These are phyloP conservation scores for Oenanthe javanica DNA, from an alignment of 140 eudicot genomes.

Conservation along the genomic window DNA sequence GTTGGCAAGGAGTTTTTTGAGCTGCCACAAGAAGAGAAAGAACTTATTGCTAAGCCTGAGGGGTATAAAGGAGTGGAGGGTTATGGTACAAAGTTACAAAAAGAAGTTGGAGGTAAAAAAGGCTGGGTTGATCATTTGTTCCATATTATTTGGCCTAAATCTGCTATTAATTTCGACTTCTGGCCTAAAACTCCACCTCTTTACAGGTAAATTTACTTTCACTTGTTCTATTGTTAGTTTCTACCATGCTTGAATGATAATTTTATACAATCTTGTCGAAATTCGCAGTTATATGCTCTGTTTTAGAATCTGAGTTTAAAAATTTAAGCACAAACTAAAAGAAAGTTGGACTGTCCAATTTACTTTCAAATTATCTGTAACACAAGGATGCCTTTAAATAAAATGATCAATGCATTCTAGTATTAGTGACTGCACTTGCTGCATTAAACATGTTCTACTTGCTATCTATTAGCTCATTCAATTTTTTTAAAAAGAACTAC, in stretches of 20 bases:
- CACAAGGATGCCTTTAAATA: no score
- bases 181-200: conserved; percentile 60
- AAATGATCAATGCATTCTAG: no score
- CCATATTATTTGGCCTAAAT: conserved; percentile 53
- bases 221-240: background rate
- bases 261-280: no score
- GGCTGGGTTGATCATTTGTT: conserved; percentile 69
- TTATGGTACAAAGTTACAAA: conserved; percentile 52
- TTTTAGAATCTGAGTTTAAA: no score
- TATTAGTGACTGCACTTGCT: no score
- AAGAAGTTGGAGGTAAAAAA: conserved; percentile 38
- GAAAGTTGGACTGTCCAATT: no score
- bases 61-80: conserved; percentile 37
- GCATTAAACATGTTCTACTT: no score
- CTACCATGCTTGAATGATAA: background rate
- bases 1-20: conserved; percentile 42
- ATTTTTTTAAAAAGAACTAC: no score
- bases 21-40: conserved; percentile 16
- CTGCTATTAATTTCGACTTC: conserved; percentile 33
- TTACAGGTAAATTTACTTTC: conserved; percentile 27
- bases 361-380: no score
- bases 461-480: no score
- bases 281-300: no score
- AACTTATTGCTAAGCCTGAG: conserved; percentile 31
- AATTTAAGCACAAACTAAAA: no score